phyloP scores from a whole-genome alignment of 2,329 filamentous ascomycete species.

The Graphilbum fragrans region DNA sequence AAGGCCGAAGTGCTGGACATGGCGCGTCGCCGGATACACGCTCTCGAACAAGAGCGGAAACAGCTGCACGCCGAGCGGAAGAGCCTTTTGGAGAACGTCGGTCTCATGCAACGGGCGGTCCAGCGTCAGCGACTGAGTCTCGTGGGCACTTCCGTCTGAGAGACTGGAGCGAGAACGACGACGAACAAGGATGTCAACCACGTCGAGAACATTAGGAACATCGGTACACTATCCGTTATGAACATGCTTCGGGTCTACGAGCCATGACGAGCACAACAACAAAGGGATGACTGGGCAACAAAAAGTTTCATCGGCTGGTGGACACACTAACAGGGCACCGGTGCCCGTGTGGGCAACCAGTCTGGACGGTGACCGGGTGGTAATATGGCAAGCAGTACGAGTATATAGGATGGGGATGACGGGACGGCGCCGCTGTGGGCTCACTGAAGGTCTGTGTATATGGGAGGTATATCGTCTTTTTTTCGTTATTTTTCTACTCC shows the following conservation, averaged over 20 bases:
- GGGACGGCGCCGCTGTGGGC: too few species aligned
- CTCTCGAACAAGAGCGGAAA: constrained; percentile 24
- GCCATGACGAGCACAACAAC: too few species aligned
- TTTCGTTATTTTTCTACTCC: background rate
- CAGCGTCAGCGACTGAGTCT: constrained; percentile 4
- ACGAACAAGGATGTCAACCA: background rate
- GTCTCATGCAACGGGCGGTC: constrained; percentile 4
- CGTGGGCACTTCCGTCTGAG: background rate
- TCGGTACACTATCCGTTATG: too few species aligned
- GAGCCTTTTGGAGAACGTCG: constrained; percentile 7
- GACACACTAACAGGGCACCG: too few species aligned
- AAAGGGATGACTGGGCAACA: too few species aligned
- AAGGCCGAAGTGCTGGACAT: constrained; percentile 34
- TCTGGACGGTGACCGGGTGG: too few species aligned
- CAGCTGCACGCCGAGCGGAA: constrained; percentile 12
- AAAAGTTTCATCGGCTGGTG: too few species aligned
- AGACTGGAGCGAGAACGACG: background rate
- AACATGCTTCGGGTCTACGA: background rate
- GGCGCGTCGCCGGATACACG: constrained; percentile 27
- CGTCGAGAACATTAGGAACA: background rate
- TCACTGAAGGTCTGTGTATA: too few species aligned
- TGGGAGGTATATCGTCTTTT: background rate
- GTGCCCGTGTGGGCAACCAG: too few species aligned
- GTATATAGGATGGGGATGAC: too few species aligned
- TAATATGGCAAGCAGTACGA: too few species aligned